These are phyloP conservation scores for Aechmea fasciata DNA, from an alignment of 176 grass and related monocot genomes.

Conservation along the genomic window DNA sequence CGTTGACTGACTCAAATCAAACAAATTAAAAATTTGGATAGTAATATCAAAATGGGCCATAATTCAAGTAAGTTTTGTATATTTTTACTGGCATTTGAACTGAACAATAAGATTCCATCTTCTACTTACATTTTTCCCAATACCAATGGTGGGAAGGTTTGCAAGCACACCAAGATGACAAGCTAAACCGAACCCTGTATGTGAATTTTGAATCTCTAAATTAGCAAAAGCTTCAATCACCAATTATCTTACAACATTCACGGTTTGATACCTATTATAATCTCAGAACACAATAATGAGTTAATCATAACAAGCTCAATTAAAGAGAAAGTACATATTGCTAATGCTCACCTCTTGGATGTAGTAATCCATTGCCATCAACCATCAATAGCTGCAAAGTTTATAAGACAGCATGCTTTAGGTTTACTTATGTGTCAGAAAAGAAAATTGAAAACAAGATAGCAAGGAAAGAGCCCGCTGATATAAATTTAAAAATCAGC, in stretches of 20 bases:
- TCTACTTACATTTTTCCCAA: conserved; percentile 89
- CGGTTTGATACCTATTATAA: neutral
- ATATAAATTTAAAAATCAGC: neutral
- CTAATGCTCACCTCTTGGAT: conserved; percentile 57
- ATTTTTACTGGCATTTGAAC: neutral
- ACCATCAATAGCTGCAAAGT: conserved; percentile 73
- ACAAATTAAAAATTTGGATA: no score
- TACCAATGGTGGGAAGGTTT: conserved; percentile 57
- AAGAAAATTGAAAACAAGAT: neutral
- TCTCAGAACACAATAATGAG: neutral
- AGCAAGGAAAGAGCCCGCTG: neutral
- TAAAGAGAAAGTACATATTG: neutral
- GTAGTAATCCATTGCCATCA: conserved; percentile 96
- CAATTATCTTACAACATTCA: neutral
- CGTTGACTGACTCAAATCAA: no score
- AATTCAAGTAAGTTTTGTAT: neutral
- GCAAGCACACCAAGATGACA: conserved; percentile 84
- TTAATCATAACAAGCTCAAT: no score
- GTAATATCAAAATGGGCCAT: no score
- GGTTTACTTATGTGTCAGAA: neutral
- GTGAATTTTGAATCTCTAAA: conserved; percentile 1
- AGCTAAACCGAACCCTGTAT: conserved; percentile 94
- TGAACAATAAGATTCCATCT: neutral
- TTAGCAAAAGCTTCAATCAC: no score
- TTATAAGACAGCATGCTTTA: neutral